Evolutionary conservation across 352 stramenopile species (phyloP), one percentile per base, ranked within the genome.

Genomic region (Nothophytophthora sp.): DNA sequence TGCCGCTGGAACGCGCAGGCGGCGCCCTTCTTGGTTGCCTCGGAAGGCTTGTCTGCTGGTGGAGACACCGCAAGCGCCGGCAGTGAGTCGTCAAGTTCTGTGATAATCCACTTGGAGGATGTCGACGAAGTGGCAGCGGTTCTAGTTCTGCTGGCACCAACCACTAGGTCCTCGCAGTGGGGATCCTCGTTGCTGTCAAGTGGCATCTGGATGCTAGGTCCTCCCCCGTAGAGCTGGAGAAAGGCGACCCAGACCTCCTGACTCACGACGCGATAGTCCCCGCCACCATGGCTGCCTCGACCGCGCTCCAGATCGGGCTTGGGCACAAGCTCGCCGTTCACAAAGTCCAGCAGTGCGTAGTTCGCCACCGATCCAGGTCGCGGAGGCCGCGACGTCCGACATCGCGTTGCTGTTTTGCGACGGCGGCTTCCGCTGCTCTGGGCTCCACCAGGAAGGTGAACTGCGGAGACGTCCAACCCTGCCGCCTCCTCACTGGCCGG

Each of bases 171-270:
- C 13, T n/a, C 36, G 19, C 5, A 45, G n/a, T 15, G 45, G 0
- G n/a, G 11, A 8, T 45, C 40, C 1, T 32, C 39, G 13, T 57
- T 28, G 15, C 39, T 49, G 11, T 60, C 63, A 0, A 60, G 16
- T 29, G 49, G 54, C 23, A 75, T 28, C 58, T 77, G 59, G 32
- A 90, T 90, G 39, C 70, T 86, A 4, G 80, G 80, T 10, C 80
- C 80, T 19, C 80, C 80, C 23, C 80, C 73, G 23, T 90, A 90
- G 1, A 87, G 49, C 2, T 61, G 43, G 16, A 78, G 47, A 20
- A 90, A 90, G 2, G 77, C 58, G 9, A 76, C 53, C 80, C 80
- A 90, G 15, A 90, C 71, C 20, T 88, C 80, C 23, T 86, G 66
- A 29, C 76, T 88, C 10, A 90, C 68, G 18, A 90, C 65, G 30